Evolutionary conservation across 306 rosid genomes (phyloP), one percentile per base, ranked within the genome.

Genomic region (Sicyos edulis): DNA sequence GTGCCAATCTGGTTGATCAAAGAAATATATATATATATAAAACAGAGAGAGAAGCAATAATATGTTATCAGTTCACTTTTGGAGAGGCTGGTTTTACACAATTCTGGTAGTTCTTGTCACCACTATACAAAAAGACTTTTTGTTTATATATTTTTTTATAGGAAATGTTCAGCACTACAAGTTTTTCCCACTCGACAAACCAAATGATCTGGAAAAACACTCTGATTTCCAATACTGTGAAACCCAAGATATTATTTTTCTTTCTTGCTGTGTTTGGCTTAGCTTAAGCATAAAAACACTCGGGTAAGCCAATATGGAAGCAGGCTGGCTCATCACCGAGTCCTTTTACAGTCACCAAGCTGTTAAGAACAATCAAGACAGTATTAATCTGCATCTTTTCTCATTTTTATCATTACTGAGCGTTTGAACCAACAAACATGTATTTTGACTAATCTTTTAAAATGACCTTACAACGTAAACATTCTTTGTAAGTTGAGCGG

Each of bases 41-140:
- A 67, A 22, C 56, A 47, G 56, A 21, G 40, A 14, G 55, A 60
- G 66, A 26, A 34, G 16, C 22, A 47, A 13, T 3, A 44, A 45
- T 67, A 45, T 67, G 19, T 67, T 67, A 19, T 45, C 15, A 65
- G 54, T 40, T 65, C 53, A 65, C 71, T 65, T 65, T 44, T 19
- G 54, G 34, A 34, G 68, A 66, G 19, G 37, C 8, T 66, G 71
- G 34, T 34, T 19, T 40, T 50, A 49, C 57, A 68, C 72, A 47
- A 68, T 47, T 68, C 34, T 13, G 57, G 72, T 68, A 68, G 11
- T 37, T 68, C 19, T 47, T 68, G 72, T 68, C 72, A 68, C 72
- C 72, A 68, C 72, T 68, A 68, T 7, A 49, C 37, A 34, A 22
- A 22, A 47, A n/a, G 22, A 45, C 57, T 7, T 67, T 47, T 11